Conservation (phyloP, 2,329 filamentous ascomycete species). For the Thelonectria blattea region DNA sequence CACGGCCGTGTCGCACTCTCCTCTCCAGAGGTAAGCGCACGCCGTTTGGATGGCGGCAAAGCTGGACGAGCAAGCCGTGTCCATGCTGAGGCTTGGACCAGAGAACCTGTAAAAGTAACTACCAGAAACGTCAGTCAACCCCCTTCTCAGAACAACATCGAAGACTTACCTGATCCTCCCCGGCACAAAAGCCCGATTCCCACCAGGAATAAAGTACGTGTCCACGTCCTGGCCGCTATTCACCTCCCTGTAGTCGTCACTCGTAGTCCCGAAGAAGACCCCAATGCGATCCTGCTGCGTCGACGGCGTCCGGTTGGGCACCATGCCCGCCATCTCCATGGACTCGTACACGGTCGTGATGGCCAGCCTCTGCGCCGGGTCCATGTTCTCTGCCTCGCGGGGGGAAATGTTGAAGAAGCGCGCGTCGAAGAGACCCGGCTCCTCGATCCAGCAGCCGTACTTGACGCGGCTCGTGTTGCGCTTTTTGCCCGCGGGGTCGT, state of each 20-base stretch:
- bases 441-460: constrained; percentile 73
- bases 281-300: constrained; percentile 67
- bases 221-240: constrained; percentile 76
- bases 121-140: neutral
- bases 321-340: constrained; percentile 75
- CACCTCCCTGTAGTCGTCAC: constrained; percentile 78
- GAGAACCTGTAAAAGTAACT: constrained; percentile 77
- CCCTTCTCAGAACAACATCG: neutral
- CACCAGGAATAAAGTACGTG: constrained; percentile 56
- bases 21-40: constrained; percentile 67
- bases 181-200: constrained; percentile 32
- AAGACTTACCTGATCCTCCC: constrained; percentile 29
- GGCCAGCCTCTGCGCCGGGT: constrained; percentile 77
- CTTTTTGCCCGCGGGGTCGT: constrained; percentile 69
- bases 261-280: constrained; percentile 77
- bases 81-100: constrained; percentile 72
- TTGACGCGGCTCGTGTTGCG: constrained; percentile 73
- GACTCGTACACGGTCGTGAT: constrained; percentile 81
- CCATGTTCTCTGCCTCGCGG: constrained; percentile 74
- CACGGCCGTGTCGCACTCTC: constrained; percentile 70
- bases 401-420: constrained; percentile 86
- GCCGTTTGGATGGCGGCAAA: constrained; percentile 68
- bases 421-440: constrained; percentile 76
- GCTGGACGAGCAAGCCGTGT: constrained; percentile 77
- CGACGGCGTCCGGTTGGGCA: constrained; percentile 70